These are phyloP conservation scores for Cardamine resedifolia DNA, from an alignment of 345 rosid species.

Conservation along the genomic window DNA sequence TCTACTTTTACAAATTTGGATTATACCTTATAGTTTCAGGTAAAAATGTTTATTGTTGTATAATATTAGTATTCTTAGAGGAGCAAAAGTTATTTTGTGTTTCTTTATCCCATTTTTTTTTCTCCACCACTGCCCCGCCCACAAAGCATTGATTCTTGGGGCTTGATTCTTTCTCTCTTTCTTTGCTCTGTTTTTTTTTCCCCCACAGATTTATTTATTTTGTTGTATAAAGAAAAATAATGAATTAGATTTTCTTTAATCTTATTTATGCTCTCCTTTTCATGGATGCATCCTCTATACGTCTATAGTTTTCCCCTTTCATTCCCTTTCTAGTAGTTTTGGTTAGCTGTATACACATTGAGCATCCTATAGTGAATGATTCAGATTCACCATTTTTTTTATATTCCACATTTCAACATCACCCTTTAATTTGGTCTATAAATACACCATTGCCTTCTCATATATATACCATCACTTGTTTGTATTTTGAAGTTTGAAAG, in stretches of 20 bases:
- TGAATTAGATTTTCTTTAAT: too few species aligned
- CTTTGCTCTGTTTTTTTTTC: too few species aligned
- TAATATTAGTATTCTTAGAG: conserved; percentile 23
- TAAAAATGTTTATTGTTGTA: conserved; percentile 37
- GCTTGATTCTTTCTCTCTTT: conserved; percentile 59
- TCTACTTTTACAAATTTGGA: conserved; percentile 46
- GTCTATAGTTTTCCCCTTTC: too few species aligned
- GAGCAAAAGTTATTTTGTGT: neutral
- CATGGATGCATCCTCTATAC: too few species aligned
- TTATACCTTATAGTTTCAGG: conserved; percentile 58
- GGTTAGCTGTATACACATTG: too few species aligned
- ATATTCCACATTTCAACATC: conserved; percentile 53
- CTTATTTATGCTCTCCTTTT: too few species aligned
- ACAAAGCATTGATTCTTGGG: conserved; percentile 75
- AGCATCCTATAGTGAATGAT: conserved; percentile 46
- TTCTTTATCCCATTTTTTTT: conserved; percentile 43
- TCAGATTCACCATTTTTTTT: conserved; percentile 48
- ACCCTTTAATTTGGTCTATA: conserved; percentile 42
- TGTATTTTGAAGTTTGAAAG: conserved; percentile 7
- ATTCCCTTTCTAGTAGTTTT: too few species aligned
- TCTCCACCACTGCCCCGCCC: conserved; percentile 46
- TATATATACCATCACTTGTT: conserved; percentile 25
- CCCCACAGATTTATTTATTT: too few species aligned
- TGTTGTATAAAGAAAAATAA: too few species aligned
- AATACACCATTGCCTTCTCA: conserved; percentile 39